Base-by-base conservation (phyloP, 2,329 filamentous ascomycete genomes). In the Colletotrichum abscissum region DNA sequence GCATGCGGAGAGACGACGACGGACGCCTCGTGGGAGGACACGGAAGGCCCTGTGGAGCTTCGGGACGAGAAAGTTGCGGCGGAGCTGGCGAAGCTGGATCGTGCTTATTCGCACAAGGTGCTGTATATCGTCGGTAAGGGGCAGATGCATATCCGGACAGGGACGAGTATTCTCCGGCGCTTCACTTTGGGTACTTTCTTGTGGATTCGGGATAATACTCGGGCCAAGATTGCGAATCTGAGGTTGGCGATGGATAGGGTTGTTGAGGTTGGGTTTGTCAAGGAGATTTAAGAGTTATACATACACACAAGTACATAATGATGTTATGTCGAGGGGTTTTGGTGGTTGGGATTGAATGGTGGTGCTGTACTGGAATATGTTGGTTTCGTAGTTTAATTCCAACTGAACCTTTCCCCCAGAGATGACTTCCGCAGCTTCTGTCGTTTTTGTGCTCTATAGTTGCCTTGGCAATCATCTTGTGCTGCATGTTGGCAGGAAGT, bases 201-300 rank as follows among this genome's bases (percentile, higher is more conserved):
- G 72, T 93, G 91, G 84, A 86, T 93, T 63, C 82, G 91, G 35
- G 91, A 93, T 52, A 93, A 92, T 76, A 90, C 89, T 14, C 82
- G 91, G 64, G 87, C 89, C 1, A 93, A 93, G 84, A 88, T 93
- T 81, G 89, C 91, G 16, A 91, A 91, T 76, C 80, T 93, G 71
- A 82, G 88, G 62, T 81, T 92, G 55, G 86, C 88, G 0, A 86
- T 88, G 72, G 91, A 93, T 72, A 86, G 87, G 62, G 79, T 93
- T 60, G 88, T 93, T 22, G 92, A 93, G 81, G 90, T 93, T 22
- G 92, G 92, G 0, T 93, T 93, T 78, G 86, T 93, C 1, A 92
- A 92, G 81, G 90, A 92, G 74, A 90, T 93, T 67, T 91, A 12
- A 57, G 52, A 1, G 33, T 11, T 22, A 14, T 57, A 16, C 4